Evolutionary conservation across 2,329 filamentous ascomycete species (phyloP).

Genomic region (Pseudonectria buxi): DNA sequence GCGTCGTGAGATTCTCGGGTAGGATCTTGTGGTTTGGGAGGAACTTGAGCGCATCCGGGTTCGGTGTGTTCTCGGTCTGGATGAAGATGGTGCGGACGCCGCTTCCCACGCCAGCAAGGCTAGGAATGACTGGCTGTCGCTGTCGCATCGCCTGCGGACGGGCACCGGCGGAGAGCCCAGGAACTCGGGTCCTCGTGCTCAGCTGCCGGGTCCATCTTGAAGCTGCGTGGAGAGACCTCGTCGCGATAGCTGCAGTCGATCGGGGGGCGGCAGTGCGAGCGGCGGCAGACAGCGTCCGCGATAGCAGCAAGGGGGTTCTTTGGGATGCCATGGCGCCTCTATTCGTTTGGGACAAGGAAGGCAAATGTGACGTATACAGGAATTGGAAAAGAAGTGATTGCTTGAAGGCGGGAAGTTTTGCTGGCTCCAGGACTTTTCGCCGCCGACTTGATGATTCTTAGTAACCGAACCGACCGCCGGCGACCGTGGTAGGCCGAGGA

Average conservation of each 20-base stretch:
- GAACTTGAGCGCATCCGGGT: conserved; percentile 94
- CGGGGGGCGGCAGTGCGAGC: conserved; percentile 11
- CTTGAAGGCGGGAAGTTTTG: conserved; percentile 6
- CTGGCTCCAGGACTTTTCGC: conserved; percentile 22
- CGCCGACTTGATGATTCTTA: conserved; percentile 14
- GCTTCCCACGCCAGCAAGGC: conserved; percentile 22
- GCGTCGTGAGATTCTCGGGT: conserved; percentile 62
- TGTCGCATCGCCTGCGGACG: conserved; percentile 15
- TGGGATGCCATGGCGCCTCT: conserved; percentile 18
- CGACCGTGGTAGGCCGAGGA: conserved; percentile 18
- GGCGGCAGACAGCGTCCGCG: conserved; percentile 18
- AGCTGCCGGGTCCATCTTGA: conserved; percentile 23
- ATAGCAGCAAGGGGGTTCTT: conserved; percentile 16
- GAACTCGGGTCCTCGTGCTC: conserved; percentile 18
- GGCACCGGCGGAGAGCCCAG: conserved; percentile 12
- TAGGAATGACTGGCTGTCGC: conserved; percentile 10
- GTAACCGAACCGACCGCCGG: conserved; percentile 7
- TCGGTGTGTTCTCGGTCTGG: conserved; percentile 91
- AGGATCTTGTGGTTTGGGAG: conserved; percentile 83
- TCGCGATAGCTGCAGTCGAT: conserved; percentile 1
- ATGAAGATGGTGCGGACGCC: conserved; percentile 82
- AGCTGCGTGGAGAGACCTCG: conserved; percentile 15
- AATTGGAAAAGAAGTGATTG: conserved; percentile 5
- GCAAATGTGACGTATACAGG: conserved; percentile 3
- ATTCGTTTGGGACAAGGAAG: background rate